These are phyloP conservation scores for Adansonia madagascariensis DNA, from an alignment of 441 rosid species.

Conservation along the genomic window DNA sequence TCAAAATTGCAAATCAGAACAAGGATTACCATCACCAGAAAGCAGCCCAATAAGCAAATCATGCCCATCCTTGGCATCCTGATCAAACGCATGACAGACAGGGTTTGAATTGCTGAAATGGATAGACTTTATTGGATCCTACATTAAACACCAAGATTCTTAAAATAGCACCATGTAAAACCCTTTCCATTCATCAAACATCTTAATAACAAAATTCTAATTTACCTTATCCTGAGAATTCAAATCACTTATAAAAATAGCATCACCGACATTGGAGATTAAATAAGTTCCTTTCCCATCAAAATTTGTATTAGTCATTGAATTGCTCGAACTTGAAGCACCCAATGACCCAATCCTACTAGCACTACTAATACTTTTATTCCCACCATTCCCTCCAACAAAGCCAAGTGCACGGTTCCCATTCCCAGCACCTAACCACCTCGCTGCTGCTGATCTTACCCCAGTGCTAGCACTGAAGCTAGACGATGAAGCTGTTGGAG, in stretches of 20 bases:
- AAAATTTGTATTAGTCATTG: conserved; percentile 68
- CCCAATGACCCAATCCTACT: conserved; percentile 82
- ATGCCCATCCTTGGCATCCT: conserved; percentile 97
- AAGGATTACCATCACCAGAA: conserved; percentile 88
- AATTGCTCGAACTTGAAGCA: conserved; percentile 63
- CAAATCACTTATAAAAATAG: conserved; percentile 86
- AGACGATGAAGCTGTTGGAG: conserved; percentile 74
- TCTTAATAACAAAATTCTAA: conserved; percentile 20
- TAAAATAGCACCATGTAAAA: conserved; percentile 14
- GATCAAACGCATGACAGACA: conserved; percentile 93
- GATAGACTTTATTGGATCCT: conserved; percentile 96
- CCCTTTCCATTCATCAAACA: conserved; percentile 16
- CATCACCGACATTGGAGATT: conserved; percentile 94
- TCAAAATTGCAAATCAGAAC: conserved; percentile 28
- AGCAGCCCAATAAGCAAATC: conserved; percentile 87
- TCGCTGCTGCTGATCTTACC: conserved; percentile 88
- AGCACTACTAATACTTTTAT: conserved; percentile 61
- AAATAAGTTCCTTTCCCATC: conserved; percentile 97
- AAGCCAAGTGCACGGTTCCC: conserved; percentile 91
- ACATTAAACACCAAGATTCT: conserved; percentile 34
- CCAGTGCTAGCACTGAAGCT: conserved; percentile 77
- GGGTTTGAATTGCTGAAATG: conserved; percentile 91
- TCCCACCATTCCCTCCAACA: conserved; percentile 95
- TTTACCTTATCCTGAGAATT: conserved; percentile 97
- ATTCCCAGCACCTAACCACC: conserved; percentile 81